These are phyloP conservation scores for Trichoderma semiorbis DNA, from an alignment of 2,329 filamentous ascomycete species.

Conservation along the genomic window DNA sequence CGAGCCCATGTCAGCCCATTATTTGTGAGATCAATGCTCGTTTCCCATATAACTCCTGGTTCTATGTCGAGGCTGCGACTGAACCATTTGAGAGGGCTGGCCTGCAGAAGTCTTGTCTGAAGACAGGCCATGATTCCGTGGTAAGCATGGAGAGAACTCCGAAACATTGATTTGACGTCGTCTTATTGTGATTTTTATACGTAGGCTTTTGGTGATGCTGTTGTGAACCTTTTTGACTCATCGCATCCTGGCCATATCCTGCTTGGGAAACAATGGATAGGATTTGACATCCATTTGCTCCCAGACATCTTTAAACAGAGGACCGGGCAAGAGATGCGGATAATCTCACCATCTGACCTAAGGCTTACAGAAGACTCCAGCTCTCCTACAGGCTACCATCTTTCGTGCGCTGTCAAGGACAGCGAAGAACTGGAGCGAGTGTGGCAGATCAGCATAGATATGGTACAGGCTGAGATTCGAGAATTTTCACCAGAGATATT, in stretches of 20 bases:
- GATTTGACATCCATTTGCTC: not conserved
- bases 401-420: not conserved
- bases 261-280: not conserved
- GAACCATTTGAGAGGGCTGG: not conserved
- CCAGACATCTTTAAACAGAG: not conserved
- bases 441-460: not conserved
- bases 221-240: not conserved
- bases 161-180: not conserved
- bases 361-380: not conserved
- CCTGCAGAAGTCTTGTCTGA: not conserved
- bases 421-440: not conserved
- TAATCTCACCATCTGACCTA: not conserved
- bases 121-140: not conserved
- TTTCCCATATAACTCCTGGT: slow-evolving; percentile 8
- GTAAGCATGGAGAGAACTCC: not conserved
- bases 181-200: not conserved
- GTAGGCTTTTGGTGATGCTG: not conserved
- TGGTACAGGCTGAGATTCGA: not conserved
- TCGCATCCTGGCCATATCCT: not conserved
- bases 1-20: not conserved
- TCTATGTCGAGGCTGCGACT: not conserved
- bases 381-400: not conserved
- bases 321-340: not conserved
- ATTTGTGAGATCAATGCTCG: slow-evolving; percentile 10
- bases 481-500: not conserved